Evolutionary conservation across 2,329 filamentous ascomycete genomes (phyloP), one percentile per base, ranked within the genome.

Genomic region (Coniella vitis): DNA sequence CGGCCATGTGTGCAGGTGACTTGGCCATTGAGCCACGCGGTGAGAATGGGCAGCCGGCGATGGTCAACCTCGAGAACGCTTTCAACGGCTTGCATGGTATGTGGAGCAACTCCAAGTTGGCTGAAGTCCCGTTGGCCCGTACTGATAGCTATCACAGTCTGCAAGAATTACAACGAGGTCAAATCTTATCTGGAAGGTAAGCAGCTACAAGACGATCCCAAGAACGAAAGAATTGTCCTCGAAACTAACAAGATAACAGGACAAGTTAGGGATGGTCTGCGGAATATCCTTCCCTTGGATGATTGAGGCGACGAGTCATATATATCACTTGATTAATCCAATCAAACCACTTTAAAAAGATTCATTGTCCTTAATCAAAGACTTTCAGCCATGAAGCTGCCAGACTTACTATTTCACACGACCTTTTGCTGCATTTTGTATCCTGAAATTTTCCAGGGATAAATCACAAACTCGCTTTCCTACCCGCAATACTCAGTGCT

Each of bases 1-100:
- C 49, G 13, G 51, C 57, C 38, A 61, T 59, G 57, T 61, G 60
- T 52, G 47, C 52, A 10, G 56, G 45, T 2, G 58, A 61, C 36
- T 29, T 60, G 49, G 54, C 60, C 9, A 44, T 60, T 2, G 60
- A 61, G 48, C 54, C 55, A 9, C 58, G 59, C 43, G 52, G 55
- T 20, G 45, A 50, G 19, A 45, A 53, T 10, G 57, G 57, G n/a
- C 9, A 54, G 17, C 55, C 58, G 32, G 57, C 57, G 14, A 51
- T 51, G 14, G 55, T 57, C 10, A 57, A 54, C n/a, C 39, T 51
- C 4, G 57, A 57, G 20, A 57, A 56, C n/a, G 55, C 56, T 22
- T 60, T 56, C 49, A 54, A 55, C 38, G 57, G 58, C 1, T 49
- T 47, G 3, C 58, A 60, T 35, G 57, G 57, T 59, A 49, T 41